Conservation (phyloP, 257 asterid species). For the Ajuga chamaepitys region DNA sequence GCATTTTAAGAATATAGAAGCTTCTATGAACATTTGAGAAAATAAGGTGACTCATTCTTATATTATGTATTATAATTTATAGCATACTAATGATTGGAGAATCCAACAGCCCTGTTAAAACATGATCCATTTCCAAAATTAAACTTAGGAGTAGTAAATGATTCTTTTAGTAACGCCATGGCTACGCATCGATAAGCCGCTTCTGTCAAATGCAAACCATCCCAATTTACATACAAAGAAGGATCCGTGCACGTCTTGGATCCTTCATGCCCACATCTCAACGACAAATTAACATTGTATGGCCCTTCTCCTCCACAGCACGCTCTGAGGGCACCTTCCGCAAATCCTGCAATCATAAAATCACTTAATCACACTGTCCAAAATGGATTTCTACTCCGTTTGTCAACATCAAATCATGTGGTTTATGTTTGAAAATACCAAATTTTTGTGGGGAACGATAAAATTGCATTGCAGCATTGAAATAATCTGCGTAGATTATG, state of each 20-base stretch:
- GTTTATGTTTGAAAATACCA: constrained; percentile 10
- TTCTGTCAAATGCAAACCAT: constrained; percentile 37
- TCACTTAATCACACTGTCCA: background rate
- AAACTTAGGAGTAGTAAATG: constrained; percentile 1
- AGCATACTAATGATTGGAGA: too few species aligned
- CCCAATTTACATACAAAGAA: constrained; percentile 27
- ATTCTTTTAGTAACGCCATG: constrained; percentile 10
- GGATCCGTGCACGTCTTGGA: constrained; percentile 23
- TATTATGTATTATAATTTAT: too few species aligned
- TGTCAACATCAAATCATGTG: background rate
- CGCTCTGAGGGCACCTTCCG: constrained; percentile 9
- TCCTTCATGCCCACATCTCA: background rate
- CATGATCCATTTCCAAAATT: too few species aligned
- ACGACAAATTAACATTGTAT: constrained; percentile 2
- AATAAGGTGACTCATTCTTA: too few species aligned
- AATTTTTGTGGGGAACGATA: constrained; percentile 15
- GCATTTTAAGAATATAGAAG: too few species aligned
- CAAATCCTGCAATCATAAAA: constrained; percentile 25
- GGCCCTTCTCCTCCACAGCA: constrained; percentile 37
- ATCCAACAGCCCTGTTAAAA: too few species aligned
- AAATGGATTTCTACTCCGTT: too few species aligned
- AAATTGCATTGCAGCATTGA: constrained; percentile 32
- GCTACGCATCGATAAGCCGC: constrained; percentile 28
- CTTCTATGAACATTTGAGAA: too few species aligned
- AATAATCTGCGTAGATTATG: constrained; percentile 45